Evolutionary conservation across 1,284 basidiomycete genomes (phyloP).

Genomic region (Leucoagaricus sp.): DNA sequence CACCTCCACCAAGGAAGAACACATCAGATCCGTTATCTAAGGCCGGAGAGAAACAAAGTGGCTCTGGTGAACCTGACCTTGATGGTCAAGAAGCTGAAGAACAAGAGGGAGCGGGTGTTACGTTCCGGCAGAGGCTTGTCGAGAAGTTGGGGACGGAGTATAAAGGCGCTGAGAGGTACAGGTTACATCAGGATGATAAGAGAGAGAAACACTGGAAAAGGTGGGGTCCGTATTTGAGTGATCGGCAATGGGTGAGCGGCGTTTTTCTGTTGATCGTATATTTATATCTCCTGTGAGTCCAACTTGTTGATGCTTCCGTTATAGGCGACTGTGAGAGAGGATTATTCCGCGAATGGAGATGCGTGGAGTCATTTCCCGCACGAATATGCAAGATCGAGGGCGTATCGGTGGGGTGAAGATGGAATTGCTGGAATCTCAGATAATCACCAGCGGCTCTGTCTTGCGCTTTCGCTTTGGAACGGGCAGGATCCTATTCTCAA

Average conservation of each 20-base stretch:
- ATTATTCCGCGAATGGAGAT: constrained; percentile 95
- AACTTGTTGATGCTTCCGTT: constrained; percentile 1
- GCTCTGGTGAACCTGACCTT: constrained; percentile 18
- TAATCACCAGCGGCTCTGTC: constrained; percentile 93
- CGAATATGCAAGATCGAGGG: constrained; percentile 90
- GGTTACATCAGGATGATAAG: constrained; percentile 70
- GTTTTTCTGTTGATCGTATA: constrained; percentile 10
- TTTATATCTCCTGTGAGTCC: too few relatives aligned
- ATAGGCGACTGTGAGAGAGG: constrained; percentile 95
- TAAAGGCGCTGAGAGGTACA: constrained; percentile 66
- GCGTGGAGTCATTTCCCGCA: constrained; percentile 99
- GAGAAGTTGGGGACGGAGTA: constrained; percentile 60
- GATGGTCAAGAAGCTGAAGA: not conserved
- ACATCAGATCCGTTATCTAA: constrained; percentile 34
- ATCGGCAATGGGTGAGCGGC: constrained; percentile 91
- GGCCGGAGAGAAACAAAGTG: constrained; percentile 28
- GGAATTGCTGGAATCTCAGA: constrained; percentile 96
- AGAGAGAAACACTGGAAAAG: constrained; percentile 91
- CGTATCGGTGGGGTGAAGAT: constrained; percentile 98
- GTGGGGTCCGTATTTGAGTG: constrained; percentile 97
- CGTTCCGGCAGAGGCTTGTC: constrained; percentile 63
- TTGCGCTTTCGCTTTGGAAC: constrained; percentile 94
- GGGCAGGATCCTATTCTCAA: constrained; percentile 94
- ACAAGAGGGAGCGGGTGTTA: constrained; percentile 13
- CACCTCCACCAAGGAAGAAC: constrained; percentile 47